These are phyloP conservation scores for Juglanconis oblonga DNA, from an alignment of 2,329 filamentous ascomycete species.

Conservation along the genomic window DNA sequence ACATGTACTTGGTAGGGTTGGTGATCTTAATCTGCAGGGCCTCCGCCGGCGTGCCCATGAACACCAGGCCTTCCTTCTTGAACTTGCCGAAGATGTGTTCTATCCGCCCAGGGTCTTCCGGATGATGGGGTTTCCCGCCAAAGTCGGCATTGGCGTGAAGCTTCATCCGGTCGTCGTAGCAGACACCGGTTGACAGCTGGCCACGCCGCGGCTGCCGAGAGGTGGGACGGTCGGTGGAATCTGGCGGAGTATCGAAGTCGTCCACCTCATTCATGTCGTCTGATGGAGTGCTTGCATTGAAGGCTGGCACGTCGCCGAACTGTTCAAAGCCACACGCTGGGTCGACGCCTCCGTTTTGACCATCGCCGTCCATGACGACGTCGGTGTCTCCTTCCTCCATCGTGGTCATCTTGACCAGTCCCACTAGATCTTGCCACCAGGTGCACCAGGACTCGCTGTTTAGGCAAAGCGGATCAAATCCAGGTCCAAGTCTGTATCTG, in stretches of 20 bases:
- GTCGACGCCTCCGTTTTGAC: slow-evolving; percentile 42
- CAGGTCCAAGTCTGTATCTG: not conserved
- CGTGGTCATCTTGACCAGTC: slow-evolving; percentile 6
- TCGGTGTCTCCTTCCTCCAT: slow-evolving; percentile 26
- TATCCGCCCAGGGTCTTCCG: slow-evolving; percentile 90
- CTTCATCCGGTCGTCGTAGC: slow-evolving; percentile 94
- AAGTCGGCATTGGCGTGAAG: slow-evolving; percentile 86
- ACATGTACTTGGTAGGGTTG: slow-evolving; percentile 62
- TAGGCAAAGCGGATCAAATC: not conserved
- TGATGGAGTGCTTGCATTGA: slow-evolving; percentile 13
- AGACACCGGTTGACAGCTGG: slow-evolving; percentile 69
- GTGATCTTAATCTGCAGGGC: slow-evolving; percentile 49
- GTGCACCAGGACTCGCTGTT: not conserved
- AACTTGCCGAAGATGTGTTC: slow-evolving; percentile 91
- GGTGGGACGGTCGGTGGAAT: slow-evolving; percentile 24
- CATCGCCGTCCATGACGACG: slow-evolving; percentile 39
- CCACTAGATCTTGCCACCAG: not conserved
- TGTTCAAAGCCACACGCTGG: slow-evolving; percentile 35
- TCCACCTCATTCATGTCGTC: slow-evolving; percentile 36
- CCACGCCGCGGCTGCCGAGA: slow-evolving; percentile 39
- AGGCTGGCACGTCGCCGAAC: slow-evolving; percentile 27
- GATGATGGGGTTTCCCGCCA: slow-evolving; percentile 74
- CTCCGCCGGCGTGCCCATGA: slow-evolving; percentile 53
- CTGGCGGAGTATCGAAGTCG: slow-evolving; percentile 21
- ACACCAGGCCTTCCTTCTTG: slow-evolving; percentile 76